phyloP scores from a whole-genome alignment of 2,329 filamentous ascomycete species.

The Rutstroemia sp. region DNA sequence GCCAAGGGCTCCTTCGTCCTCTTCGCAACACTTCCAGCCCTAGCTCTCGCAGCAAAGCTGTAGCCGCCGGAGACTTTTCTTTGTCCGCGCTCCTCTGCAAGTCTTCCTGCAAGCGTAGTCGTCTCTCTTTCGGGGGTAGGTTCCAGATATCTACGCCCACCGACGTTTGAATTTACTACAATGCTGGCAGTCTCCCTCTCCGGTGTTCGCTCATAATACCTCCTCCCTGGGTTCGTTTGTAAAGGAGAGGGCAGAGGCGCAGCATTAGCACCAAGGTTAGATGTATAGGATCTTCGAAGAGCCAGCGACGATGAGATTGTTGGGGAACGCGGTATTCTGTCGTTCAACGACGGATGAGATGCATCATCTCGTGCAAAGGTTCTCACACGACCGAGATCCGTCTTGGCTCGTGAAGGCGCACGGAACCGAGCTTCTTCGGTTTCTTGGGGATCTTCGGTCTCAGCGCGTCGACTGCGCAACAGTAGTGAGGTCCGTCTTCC shows the following conservation, averaged over 20 bases:
- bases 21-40: slow-evolving; percentile 20
- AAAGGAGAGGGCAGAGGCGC: slow-evolving; percentile 42
- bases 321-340: slow-evolving; percentile 11
- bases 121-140: slow-evolving; percentile 28
- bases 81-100: slow-evolving; percentile 23
- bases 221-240: slow-evolving; percentile 16
- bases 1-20: slow-evolving; percentile 17
- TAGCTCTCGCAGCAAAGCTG: slow-evolving; percentile 15
- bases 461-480: slow-evolving; percentile 28
- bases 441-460: slow-evolving; percentile 28
- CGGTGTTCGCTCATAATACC: slow-evolving; percentile 7
- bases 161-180: slow-evolving; percentile 12
- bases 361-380: slow-evolving; percentile 34
- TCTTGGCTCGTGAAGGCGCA: slow-evolving; percentile 51
- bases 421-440: slow-evolving; percentile 41
- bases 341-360: slow-evolving; percentile 31
- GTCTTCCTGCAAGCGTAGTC: slow-evolving; percentile 17
- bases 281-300: slow-evolving; percentile 27
- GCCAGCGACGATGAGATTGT: neutral
- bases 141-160: slow-evolving; percentile 23
- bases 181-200: slow-evolving; percentile 13
- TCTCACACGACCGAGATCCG: slow-evolving; percentile 41
- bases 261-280: slow-evolving; percentile 45
- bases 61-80: slow-evolving; percentile 23
- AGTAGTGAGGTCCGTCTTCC: slow-evolving; percentile 49